These are phyloP conservation scores for Lasiodiplodia theobromae DNA, from an alignment of 2,329 filamentous ascomycete species.

Conservation along the genomic window DNA sequence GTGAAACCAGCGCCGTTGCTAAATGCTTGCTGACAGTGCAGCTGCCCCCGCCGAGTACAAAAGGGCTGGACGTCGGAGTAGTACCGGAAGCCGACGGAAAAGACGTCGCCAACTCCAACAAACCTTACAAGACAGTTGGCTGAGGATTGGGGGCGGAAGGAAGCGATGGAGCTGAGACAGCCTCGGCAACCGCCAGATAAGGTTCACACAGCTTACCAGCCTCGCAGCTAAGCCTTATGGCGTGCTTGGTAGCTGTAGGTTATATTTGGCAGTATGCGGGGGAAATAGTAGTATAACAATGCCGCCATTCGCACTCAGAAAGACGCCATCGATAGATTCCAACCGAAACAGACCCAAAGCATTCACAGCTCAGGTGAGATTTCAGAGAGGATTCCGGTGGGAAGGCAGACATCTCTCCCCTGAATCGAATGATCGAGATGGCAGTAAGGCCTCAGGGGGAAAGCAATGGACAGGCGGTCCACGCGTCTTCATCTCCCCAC, in stretches of 20 bases:
- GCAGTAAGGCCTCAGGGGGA: neutral
- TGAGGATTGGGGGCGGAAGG: neutral
- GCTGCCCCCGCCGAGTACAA: too few relatives aligned
- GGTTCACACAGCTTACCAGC: too few relatives aligned
- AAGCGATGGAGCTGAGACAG: neutral
- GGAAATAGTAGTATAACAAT: neutral
- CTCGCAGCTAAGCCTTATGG: neutral
- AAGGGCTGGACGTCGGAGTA: too few relatives aligned
- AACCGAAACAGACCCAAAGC: neutral
- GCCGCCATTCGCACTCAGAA: neutral
- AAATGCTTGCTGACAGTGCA: too few relatives aligned
- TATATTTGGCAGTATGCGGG: neutral
- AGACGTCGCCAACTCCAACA: too few relatives aligned
- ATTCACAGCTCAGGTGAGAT: neutral
- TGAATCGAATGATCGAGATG: neutral
- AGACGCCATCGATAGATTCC: neutral
- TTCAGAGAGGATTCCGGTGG: neutral
- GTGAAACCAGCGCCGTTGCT: too few relatives aligned
- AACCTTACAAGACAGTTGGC: neutral
- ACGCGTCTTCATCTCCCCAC: constrained; percentile 22
- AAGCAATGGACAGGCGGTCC: constrained; percentile 4
- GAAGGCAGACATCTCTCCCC: neutral
- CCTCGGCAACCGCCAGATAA: neutral
- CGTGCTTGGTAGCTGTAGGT: neutral
- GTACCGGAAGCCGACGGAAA: too few relatives aligned